These are phyloP conservation scores for Cutaneotrichosporon sp. DNA, from an alignment of 1,284 basidiomycete genomes.

Conservation along the genomic window DNA sequence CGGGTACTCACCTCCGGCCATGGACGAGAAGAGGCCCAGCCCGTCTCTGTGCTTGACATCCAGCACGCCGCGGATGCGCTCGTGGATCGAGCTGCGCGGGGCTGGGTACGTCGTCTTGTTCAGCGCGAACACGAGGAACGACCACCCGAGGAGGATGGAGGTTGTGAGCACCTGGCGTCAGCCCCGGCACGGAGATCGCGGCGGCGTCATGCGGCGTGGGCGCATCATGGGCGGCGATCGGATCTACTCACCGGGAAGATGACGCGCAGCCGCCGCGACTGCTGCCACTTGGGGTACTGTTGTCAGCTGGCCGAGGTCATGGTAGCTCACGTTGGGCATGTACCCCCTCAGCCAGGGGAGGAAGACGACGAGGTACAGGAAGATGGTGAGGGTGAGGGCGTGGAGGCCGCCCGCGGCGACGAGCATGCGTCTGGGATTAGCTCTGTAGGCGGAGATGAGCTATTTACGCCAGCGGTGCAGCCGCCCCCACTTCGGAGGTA, in stretches of 20 bases:
- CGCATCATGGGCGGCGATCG: background rate
- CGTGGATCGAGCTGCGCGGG: conserved; percentile 29
- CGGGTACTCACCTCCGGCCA: conserved; percentile 39
- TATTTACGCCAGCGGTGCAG: too few species aligned
- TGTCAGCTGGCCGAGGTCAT: conserved; percentile 4
- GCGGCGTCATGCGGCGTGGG: background rate
- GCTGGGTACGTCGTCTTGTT: conserved; percentile 39
- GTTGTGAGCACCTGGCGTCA: conserved; percentile 32
- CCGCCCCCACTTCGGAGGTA: too few species aligned
- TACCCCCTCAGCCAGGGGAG: conserved; percentile 52
- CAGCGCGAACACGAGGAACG: conserved; percentile 42
- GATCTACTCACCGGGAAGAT: conserved; percentile 45
- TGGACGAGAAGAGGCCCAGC: conserved; percentile 38
- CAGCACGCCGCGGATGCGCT: conserved; percentile 26
- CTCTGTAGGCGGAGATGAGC: background rate
- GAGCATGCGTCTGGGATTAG: conserved; percentile 21
- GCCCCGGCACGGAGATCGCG: background rate
- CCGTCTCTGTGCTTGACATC: conserved; percentile 16
- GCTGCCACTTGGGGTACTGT: conserved; percentile 53
- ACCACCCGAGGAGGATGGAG: conserved; percentile 50
- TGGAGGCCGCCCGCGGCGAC: conserved; percentile 27
- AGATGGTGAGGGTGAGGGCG: conserved; percentile 44
- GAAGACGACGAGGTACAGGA: conserved; percentile 53
- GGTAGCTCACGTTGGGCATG: conserved; percentile 48
- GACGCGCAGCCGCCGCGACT: conserved; percentile 45